Base-by-base conservation (phyloP, 352 stramenopile genomes). In the Achlya hypogyna region DNA sequence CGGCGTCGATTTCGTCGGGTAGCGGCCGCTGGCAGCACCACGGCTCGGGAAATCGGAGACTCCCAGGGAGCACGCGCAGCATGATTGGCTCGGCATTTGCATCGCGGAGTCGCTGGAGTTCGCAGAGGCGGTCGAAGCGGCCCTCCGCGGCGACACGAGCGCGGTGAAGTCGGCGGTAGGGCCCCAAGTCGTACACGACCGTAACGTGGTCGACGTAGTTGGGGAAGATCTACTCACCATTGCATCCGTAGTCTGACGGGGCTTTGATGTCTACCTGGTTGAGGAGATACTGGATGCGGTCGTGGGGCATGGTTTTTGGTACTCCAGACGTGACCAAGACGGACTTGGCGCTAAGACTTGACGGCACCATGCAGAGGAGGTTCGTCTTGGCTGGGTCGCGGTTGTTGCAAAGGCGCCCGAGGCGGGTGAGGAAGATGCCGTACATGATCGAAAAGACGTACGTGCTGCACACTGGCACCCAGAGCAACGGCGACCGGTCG, bases 291-390 rank as follows among this genome's bases (percentile, higher is more conserved):
- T 91, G 72, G 64, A 92, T 75, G 8, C 85, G 83, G 64, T 87
- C 81, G 52, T 92, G 83, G 8, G 79, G 78, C 52, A 94, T 73
- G 49, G 77, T 81, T 72, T 89, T 89, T 38, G 85, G 83, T 38
- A 91, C 64, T 25, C 82, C 80, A 28, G 82, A 80, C 63, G 91
- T 74, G n/a, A 94, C 79, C 65, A 94, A 89, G 12, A 94, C 71
- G 31, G 83, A 89, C 22, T 81, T 77, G 51, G 81, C 75, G 56
- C 83, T 92, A 20, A 94, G 75, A 51, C 75, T 65, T 18, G 83
- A 91, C 5, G 85, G 83, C 63, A 89, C 77, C 85, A 94, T 94
- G 53, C 85, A 84, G 28, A 89, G 85, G 35, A 94, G 73, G 60
- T 89, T 82, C 20, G 65, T 77, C 18, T 69, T 49, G 8, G 63